Base-by-base conservation (phyloP, 1,284 basidiomycete species). In the Moesziomyces sp. region DNA sequence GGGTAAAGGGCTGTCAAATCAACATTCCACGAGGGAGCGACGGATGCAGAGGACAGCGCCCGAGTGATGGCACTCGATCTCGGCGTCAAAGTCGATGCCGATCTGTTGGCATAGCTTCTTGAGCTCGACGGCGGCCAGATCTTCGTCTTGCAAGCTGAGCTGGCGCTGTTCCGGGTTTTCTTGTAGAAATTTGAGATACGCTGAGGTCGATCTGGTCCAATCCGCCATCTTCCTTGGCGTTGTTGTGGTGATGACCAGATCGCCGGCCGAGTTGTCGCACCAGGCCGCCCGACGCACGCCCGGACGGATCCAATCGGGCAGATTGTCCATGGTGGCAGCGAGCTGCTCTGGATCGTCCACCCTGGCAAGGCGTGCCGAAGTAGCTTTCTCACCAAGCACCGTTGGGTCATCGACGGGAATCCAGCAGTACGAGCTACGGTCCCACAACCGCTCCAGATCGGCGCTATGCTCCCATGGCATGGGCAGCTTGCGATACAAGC, bases 331-430 rank as follows among this genome's bases (percentile, higher is more conserved):
- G 16, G n/a, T 38, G 3, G 19, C 18, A 7, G 59, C 53, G 21
- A 69, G 47, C 1, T 38, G 30, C 46, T 63, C 56, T 0, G 59
- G 60, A 28, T 69, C 66, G 38, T 63, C 60, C 18, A 63, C 52
- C 45, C 58, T 55, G 30, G 47, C 54, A 8, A 63, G 49, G 6
- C 40, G 30, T 5, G 66, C 46, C 19, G 56, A 59, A 10, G 66
- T 69, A 3, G 66, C 66, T 10, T 45, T 23, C 44, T 69, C 66
- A 5, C 66, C 66, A 16, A 69, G 44, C 13, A 72, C 57, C 7
- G 52, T 66, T 10, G 57, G 60, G 55, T 74, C 71, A 49, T 74
- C 71, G 48, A 74, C 58, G 24, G 66, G 66, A 34, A 74, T 61
- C 66, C 66, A 70, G 48, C 45, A 49, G 55, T 58, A 69, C 40